phyloP scores from a whole-genome alignment of 2,329 filamentous ascomycete genomes.

The Cordyceps javanica region DNA sequence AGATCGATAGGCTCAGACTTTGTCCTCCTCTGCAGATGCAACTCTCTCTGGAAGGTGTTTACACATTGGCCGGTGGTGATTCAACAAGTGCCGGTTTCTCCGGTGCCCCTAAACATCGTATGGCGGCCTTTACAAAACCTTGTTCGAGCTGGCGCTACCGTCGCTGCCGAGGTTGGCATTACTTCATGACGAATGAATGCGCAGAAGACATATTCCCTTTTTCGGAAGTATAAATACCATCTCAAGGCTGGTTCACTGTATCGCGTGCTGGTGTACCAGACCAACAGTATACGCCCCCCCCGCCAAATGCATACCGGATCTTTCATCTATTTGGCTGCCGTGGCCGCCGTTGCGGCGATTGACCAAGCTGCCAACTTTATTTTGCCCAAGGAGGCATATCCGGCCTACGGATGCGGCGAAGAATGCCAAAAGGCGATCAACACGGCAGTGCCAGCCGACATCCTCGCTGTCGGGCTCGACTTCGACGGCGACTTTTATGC shows the following conservation, averaged over 20 bases:
- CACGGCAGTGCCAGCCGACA: background rate
- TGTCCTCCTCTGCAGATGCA: background rate
- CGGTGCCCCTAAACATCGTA: too few species aligned
- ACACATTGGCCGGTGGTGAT: too few species aligned
- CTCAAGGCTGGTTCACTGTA: too few species aligned
- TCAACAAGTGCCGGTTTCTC: too few species aligned
- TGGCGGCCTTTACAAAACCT: too few species aligned
- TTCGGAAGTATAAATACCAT: too few species aligned
- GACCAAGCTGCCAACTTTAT: constrained; percentile 11
- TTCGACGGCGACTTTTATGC: constrained; percentile 15
- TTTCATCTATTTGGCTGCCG: background rate
- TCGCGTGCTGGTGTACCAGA: too few species aligned
- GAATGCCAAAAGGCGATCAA: constrained; percentile 10
- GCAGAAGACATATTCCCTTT: too few species aligned
- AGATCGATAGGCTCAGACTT: background rate
- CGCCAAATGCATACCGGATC: background rate
- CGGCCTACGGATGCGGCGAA: constrained; percentile 8
- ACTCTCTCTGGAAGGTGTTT: too few species aligned
- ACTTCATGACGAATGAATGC: background rate
- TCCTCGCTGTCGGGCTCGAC: constrained; percentile 1
- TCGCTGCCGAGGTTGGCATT: background rate
- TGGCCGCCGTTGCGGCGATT: background rate
- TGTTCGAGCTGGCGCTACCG: background rate
- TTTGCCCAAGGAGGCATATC: background rate
- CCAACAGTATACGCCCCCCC: too few species aligned